Conservation (phyloP, 441 rosid species). For the Hura crepitans region DNA sequence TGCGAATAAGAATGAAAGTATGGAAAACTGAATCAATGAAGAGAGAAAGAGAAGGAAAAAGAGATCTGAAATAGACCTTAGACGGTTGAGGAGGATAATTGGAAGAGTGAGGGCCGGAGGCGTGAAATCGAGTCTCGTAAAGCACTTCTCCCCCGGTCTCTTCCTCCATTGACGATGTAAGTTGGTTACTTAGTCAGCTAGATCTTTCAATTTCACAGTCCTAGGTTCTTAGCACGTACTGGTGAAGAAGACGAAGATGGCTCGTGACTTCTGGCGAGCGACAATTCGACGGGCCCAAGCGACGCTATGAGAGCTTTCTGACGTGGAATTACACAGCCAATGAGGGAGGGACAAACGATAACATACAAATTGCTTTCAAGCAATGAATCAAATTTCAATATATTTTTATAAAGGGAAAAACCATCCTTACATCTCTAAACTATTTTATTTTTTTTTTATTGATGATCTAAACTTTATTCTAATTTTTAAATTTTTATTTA, state of each 20-base stretch:
- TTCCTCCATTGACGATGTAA: slow-evolving; percentile 22
- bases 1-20: slow-evolving; percentile 2
- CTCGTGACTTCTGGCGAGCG: too few species aligned
- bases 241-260: neutral
- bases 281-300: too few species aligned
- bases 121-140: slow-evolving; percentile 68
- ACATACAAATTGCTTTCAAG: too few species aligned
- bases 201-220: neutral
- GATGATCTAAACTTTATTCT: too few species aligned
- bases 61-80: slow-evolving; percentile 35
- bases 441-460: too few species aligned
- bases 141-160: slow-evolving; percentile 38
- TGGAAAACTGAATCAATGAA: neutral
- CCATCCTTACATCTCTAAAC: too few species aligned
- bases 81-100: slow-evolving; percentile 68
- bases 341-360: too few species aligned
- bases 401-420: too few species aligned
- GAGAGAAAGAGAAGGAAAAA: neutral
- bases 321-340: too few species aligned
- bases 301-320: too few species aligned
- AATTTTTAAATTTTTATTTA: too few species aligned
- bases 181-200: neutral
- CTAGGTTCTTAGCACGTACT: neutral
- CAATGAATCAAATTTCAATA: too few species aligned
- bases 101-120: slow-evolving; percentile 51